Conservation (phyloP, 1,284 basidiomycete species). For the Cutaneotrichosporon sp. region DNA sequence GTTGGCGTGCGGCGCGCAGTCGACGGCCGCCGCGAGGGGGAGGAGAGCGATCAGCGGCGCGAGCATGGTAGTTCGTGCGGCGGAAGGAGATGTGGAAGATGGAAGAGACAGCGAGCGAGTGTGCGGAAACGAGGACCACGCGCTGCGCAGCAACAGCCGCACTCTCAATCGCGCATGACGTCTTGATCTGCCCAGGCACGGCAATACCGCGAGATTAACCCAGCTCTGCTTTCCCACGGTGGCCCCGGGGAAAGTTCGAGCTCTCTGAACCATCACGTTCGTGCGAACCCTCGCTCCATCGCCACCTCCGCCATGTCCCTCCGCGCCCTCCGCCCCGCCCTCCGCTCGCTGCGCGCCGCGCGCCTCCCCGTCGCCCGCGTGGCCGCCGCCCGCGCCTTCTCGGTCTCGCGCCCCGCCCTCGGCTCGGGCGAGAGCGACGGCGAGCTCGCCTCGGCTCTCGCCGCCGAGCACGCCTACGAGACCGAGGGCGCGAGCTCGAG, state of each 20-base stretch:
- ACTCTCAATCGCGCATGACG: too few species aligned
- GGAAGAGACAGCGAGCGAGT: too few species aligned
- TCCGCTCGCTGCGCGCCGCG: slow-evolving; percentile 28
- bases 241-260: not conserved
- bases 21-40: not conserved
- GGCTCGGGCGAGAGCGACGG: slow-evolving; percentile 60
- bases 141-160: too few species aligned
- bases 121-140: too few species aligned
- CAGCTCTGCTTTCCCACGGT: not conserved
- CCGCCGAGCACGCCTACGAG: slow-evolving; percentile 85
- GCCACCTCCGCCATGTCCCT: slow-evolving; percentile 23
- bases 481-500: slow-evolving; percentile 61
- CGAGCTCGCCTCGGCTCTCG: slow-evolving; percentile 70
- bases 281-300: slow-evolving; percentile 3
- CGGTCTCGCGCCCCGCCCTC: slow-evolving; percentile 34
- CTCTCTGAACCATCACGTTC: not conserved
- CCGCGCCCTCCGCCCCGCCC: slow-evolving; percentile 35
- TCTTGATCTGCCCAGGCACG: not conserved
- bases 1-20: slow-evolving; percentile 7
- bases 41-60: not conserved
- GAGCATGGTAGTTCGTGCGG: not conserved
- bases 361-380: slow-evolving; percentile 21
- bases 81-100: too few species aligned
- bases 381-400: slow-evolving; percentile 33
- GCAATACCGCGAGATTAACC: not conserved